Evolutionary conservation across 768 basidiomycete genomes (phyloP).

Genomic region (Suillus cothurnatus): DNA sequence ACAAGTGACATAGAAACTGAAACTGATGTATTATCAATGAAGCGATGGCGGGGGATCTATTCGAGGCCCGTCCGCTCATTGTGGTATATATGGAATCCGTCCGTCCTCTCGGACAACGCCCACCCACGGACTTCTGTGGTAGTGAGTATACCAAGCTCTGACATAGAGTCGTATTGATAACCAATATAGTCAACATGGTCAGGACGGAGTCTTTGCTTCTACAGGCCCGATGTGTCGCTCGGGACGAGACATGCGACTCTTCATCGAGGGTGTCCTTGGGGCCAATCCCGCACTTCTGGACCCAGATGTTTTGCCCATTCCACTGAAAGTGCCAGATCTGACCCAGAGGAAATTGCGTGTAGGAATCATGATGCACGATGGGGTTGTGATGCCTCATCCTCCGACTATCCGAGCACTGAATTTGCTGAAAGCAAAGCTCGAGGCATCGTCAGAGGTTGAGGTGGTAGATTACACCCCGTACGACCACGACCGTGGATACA

Average conservation of each 20-base stretch:
- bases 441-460: slow-evolving; percentile 34
- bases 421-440: slow-evolving; percentile 37
- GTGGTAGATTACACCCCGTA: slow-evolving; percentile 39
- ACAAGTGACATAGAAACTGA: neutral
- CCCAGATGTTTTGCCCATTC: slow-evolving; percentile 35
- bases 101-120: slow-evolving; percentile 39
- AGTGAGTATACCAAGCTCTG: slow-evolving; percentile 19
- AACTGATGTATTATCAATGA: neutral
- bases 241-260: slow-evolving; percentile 26
- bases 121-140: slow-evolving; percentile 10
- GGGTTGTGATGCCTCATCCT: slow-evolving; percentile 40
- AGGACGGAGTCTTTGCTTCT: slow-evolving; percentile 16
- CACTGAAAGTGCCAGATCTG: slow-evolving; percentile 26
- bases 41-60: slow-evolving; percentile 39
- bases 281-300: slow-evolving; percentile 45
- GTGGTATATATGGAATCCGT: slow-evolving; percentile 45
- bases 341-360: slow-evolving; percentile 31
- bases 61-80: slow-evolving; percentile 40
- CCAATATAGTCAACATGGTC: slow-evolving; percentile 26
- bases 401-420: slow-evolving; percentile 45
- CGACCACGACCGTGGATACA: slow-evolving; percentile 36
- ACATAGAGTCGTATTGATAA: slow-evolving; percentile 17
- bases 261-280: slow-evolving; percentile 25
- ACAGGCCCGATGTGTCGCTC: slow-evolving; percentile 31
- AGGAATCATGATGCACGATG: slow-evolving; percentile 40